Evolutionary conservation across 331 rosid genomes (phyloP).

Genomic region (Quercus phellos): DNA sequence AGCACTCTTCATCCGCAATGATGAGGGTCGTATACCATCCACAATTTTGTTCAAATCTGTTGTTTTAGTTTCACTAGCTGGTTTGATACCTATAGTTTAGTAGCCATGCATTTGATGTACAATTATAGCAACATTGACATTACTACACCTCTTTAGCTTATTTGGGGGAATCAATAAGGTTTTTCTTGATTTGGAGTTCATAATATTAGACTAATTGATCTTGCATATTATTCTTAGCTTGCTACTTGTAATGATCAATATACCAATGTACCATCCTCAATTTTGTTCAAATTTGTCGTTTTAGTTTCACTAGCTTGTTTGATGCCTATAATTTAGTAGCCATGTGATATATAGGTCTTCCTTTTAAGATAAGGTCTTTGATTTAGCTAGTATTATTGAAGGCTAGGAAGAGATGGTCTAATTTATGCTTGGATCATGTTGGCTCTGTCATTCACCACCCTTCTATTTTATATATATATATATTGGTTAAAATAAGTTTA

Average conservation of each 20-base stretch:
- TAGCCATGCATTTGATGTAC: conserved; percentile 19
- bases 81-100: not conserved
- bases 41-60: too few relatives aligned
- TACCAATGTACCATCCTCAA: conserved; percentile 42
- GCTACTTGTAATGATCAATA: conserved; percentile 38
- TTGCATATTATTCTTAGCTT: conserved; percentile 40
- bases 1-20: too few relatives aligned
- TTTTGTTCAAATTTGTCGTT: conserved; percentile 38
- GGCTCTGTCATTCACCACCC: too few relatives aligned
- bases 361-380: too few relatives aligned
- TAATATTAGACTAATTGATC: conserved; percentile 25
- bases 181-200: conserved; percentile 19
- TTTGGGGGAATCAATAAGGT: conserved; percentile 36
- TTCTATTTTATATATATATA: too few relatives aligned
- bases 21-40: too few relatives aligned
- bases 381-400: too few relatives aligned
- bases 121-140: conserved; percentile 29
- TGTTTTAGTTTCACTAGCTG: too few relatives aligned
- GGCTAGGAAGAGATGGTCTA: too few relatives aligned
- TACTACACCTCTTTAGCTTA: conserved; percentile 40
- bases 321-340: conserved; percentile 15
- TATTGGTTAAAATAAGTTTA: too few relatives aligned
- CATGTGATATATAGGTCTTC: too few relatives aligned
- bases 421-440: too few relatives aligned
- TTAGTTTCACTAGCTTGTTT: conserved; percentile 32